A percentile compares a stretch with the other conserved stretches of the same genome.
phyloP scores from a whole-genome alignment of 78 protist genomes.

The Protostelium mycophagum region DNA sequence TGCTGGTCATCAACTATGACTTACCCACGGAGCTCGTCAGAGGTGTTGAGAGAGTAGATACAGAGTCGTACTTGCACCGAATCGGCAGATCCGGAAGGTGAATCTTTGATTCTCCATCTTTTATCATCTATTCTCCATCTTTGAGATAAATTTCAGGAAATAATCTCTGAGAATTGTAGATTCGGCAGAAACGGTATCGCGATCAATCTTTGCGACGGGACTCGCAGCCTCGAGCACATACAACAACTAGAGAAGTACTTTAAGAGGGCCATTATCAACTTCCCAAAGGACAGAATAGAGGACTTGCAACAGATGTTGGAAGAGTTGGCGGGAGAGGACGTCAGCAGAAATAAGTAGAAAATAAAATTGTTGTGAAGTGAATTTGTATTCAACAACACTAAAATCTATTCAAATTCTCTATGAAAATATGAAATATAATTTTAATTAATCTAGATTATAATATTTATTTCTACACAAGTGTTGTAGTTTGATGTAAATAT shows the following conservation, averaged over 20 bases:
- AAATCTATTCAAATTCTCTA: too few relatives aligned
- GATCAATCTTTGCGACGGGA: constrained; percentile 2
- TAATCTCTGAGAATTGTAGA: too few relatives aligned
- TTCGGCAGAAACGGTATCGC: constrained; percentile 60
- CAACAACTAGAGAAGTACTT: background rate
- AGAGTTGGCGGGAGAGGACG: background rate
- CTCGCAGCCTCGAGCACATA: background rate
- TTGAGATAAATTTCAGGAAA: background rate
- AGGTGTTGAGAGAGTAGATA: constrained; percentile 23
- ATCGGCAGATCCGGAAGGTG: constrained; percentile 82
- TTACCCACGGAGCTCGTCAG: constrained; percentile 8
- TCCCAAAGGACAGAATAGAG: background rate
- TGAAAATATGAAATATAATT: too few relatives aligned
- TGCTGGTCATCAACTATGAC: constrained; percentile 64
- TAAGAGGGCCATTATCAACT: background rate
- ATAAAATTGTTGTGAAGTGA: too few relatives aligned
- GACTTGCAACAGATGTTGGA: background rate
- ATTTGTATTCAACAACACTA: too few relatives aligned
- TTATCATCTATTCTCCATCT: too few relatives aligned
- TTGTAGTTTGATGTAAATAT: too few relatives aligned
- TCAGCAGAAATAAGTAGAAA: too few relatives aligned
- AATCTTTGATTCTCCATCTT: too few relatives aligned
- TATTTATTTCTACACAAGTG: too few relatives aligned
- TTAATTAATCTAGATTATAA: too few relatives aligned
- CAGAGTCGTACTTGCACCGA: constrained; percentile 61